A percentile compares a stretch with the other conserved stretches of the same genome.
phyloP scores from a whole-genome alignment of 164 flowering plant genomes.

The Hamamelis virginiana region DNA sequence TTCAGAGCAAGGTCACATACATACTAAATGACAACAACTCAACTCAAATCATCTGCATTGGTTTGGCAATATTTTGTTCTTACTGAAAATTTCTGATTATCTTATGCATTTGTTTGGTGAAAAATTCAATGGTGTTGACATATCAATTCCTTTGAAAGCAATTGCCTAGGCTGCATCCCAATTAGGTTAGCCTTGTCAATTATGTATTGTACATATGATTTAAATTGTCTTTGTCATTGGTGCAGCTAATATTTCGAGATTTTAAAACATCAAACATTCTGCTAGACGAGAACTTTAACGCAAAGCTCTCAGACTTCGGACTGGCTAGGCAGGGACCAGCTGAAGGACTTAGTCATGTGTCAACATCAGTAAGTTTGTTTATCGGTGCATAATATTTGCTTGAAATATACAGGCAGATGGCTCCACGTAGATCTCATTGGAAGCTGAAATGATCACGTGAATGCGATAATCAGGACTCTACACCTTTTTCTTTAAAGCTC shows the following conservation, averaged over 20 bases:
- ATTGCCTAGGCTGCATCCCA: neutral
- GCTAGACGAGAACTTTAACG: slow-evolving; percentile 82
- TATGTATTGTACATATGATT: neutral
- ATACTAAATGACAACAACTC: neutral
- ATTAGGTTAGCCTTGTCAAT: neutral
- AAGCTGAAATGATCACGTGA: no score
- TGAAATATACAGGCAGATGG: neutral
- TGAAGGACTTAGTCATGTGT: slow-evolving; percentile 79
- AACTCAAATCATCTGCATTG: neutral
- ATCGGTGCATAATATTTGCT: neutral
- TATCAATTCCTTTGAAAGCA: neutral
- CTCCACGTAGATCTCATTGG: no score
- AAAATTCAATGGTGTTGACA: no score
- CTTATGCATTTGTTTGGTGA: neutral
- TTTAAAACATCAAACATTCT: slow-evolving; percentile 86
- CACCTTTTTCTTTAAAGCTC: no score
- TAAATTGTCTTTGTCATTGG: slow-evolving; percentile 5
- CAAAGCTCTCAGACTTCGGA: slow-evolving; percentile 95
- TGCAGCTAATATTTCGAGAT: slow-evolving; percentile 92
- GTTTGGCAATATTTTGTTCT: neutral
- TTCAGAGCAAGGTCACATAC: no score
- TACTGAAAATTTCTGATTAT: neutral
- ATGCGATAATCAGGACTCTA: no score
- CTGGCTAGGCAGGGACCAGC: slow-evolving; percentile 90
- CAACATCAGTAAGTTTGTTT: slow-evolving; percentile 65